Percentiles rank a stretch among this genome's conserved stretches.
phyloP scores from a whole-genome alignment of 2,329 filamentous ascomycete genomes.

The Botrytis byssoidea region DNA sequence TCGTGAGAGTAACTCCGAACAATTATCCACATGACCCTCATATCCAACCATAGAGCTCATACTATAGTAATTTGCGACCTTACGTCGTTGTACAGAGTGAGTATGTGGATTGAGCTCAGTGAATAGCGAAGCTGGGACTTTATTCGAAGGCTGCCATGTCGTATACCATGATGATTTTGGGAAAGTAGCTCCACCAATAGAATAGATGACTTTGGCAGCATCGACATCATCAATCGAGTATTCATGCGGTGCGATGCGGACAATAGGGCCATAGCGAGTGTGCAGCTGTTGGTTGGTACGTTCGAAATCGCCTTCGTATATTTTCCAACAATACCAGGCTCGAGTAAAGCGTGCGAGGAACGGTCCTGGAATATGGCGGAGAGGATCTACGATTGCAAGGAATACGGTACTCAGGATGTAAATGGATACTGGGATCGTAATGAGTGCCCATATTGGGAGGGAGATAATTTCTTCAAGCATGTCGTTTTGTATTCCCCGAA shows the following conservation, averaged over 20 bases:
- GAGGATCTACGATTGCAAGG: constrained; percentile 26
- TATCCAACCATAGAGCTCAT: constrained; percentile 50
- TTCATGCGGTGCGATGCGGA: constrained; percentile 50
- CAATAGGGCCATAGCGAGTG: constrained; percentile 47
- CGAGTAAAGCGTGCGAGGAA: constrained; percentile 46
- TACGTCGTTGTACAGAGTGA: constrained; percentile 43
- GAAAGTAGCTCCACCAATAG: constrained; percentile 38
- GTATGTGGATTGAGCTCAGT: constrained; percentile 39
- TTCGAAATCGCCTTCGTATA: constrained; percentile 26
- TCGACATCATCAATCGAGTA: constrained; percentile 47
- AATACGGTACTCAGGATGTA: constrained; percentile 8
- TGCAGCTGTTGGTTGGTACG: constrained; percentile 40
- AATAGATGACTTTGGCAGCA: constrained; percentile 46
- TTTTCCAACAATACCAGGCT: constrained; percentile 44
- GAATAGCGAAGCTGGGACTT: constrained; percentile 36
- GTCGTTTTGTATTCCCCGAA: background rate
- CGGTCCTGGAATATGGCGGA: constrained; percentile 47
- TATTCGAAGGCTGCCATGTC: constrained; percentile 32
- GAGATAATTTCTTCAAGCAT: constrained; percentile 8
- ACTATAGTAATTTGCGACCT: constrained; percentile 47
- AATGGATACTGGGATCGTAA: background rate
- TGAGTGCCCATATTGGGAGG: constrained; percentile 3
- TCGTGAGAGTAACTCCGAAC: constrained; percentile 43
- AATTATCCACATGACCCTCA: constrained; percentile 50
- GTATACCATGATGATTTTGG: constrained; percentile 30